These are phyloP conservation scores for Aureobasidium sp. DNA, from an alignment of 2,329 filamentous ascomycete species.

Conservation along the genomic window DNA sequence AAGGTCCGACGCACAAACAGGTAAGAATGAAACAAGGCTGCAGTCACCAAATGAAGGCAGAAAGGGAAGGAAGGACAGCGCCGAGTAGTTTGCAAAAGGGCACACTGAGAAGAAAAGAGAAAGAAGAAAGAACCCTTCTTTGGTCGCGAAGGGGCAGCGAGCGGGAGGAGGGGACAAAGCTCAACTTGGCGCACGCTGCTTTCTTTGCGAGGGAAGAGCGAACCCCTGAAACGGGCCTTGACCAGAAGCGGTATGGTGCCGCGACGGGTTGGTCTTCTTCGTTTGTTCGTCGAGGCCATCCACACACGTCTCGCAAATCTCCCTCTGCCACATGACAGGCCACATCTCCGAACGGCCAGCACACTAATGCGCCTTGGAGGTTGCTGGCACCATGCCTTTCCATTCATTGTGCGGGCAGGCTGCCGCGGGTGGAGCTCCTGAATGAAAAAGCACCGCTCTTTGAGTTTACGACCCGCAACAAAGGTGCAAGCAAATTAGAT, in stretches of 20 bases:
- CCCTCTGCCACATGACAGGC: constrained; percentile 5
- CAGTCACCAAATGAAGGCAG: constrained; percentile 14
- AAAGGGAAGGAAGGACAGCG: constrained; percentile 10
- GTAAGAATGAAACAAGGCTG: constrained; percentile 15
- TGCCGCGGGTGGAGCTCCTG: background rate
- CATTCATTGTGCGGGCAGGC: constrained; percentile 5
- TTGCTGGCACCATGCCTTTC: background rate
- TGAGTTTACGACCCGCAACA: constrained; percentile 12
- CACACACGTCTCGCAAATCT: constrained; percentile 1
- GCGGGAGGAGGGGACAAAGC: constrained; percentile 10
- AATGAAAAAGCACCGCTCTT: background rate
- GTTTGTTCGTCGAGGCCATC: constrained; percentile 3
- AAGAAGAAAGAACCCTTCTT: constrained; percentile 3
- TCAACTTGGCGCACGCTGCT: background rate
- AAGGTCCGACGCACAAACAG: constrained; percentile 4
- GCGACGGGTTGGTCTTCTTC: background rate
- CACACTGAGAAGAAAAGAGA: constrained; percentile 10
- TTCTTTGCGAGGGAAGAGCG: background rate
- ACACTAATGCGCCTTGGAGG: background rate
- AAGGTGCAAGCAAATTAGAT: constrained; percentile 13
- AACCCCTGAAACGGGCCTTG: background rate
- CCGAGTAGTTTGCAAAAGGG: constrained; percentile 1
- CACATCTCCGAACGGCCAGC: background rate
- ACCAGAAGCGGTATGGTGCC: too few species aligned
- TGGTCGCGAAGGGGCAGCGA: background rate